A percentile compares a stretch with the other conserved stretches of the same genome.
phyloP scores from a whole-genome alignment of 2,329 filamentous ascomycete species.

The Penicillium sp. region DNA sequence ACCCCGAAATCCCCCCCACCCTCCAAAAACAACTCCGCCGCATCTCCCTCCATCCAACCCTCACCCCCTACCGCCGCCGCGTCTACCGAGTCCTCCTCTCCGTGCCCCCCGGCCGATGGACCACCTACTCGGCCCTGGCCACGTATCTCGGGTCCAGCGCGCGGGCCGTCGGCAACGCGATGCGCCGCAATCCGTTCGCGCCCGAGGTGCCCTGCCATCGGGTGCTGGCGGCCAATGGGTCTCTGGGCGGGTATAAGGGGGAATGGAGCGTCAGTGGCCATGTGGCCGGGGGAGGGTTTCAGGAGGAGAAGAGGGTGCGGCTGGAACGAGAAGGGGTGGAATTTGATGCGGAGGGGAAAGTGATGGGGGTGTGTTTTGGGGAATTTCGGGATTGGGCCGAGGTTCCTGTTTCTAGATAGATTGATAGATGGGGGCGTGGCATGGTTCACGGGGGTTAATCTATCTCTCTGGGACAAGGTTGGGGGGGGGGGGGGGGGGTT shows the following conservation, averaged over 20 bases:
- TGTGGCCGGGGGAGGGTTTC: constrained; percentile 23
- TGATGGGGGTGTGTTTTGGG: constrained; percentile 27
- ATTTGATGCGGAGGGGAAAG: constrained; percentile 26
- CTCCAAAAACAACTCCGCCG: constrained; percentile 31
- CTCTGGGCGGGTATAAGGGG: constrained; percentile 49
- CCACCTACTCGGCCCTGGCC: constrained; percentile 70
- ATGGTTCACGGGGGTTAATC: too few relatives aligned
- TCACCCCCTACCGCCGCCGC: constrained; percentile 46
- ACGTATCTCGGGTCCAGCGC: constrained; percentile 63
- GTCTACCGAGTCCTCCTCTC: constrained; percentile 70
- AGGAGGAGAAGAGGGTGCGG: constrained; percentile 33
- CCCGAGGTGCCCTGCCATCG: constrained; percentile 77
- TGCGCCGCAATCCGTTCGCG: constrained; percentile 74
- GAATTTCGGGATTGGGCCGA: constrained; percentile 21
- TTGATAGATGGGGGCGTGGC: too few relatives aligned
- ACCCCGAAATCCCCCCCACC: constrained; percentile 1
- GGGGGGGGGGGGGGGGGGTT: too few relatives aligned
- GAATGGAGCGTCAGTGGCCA: constrained; percentile 43
- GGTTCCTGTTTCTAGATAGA: too few relatives aligned
- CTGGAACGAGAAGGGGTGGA: constrained; percentile 31
- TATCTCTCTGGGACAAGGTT: too few relatives aligned
- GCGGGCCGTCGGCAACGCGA: constrained; percentile 69
- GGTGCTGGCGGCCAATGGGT: constrained; percentile 66
- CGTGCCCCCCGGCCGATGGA: constrained; percentile 68
- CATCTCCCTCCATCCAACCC: constrained; percentile 40